Conservation (phyloP, 306 rosid species). For the Sesbania bispinosa region DNA sequence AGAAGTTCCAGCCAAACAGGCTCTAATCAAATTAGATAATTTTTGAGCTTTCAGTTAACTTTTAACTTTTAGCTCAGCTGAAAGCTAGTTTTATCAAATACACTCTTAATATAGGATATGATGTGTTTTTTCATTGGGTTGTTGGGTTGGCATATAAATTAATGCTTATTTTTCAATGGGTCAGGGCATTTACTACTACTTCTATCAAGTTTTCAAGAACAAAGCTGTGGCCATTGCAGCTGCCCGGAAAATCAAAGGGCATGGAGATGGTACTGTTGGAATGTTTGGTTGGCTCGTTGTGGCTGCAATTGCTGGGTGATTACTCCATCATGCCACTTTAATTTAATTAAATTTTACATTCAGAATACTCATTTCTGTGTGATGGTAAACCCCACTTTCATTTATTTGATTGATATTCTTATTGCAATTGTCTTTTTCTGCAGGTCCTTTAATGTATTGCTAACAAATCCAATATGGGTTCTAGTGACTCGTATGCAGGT, state of each 20-base stretch:
- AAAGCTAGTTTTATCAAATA: too few relatives aligned
- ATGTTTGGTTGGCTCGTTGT: slow-evolving; percentile 83
- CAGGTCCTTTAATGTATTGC: slow-evolving; percentile 78
- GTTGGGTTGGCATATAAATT: neutral
- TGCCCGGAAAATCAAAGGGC: slow-evolving; percentile 57
- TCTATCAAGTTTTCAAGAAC: slow-evolving; percentile 83
- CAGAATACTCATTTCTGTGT: neutral
- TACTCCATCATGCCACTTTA: neutral
- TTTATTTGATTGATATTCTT: slow-evolving; percentile 2
- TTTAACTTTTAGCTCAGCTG: too few relatives aligned
- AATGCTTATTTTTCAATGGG: neutral
- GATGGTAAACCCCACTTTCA: neutral
- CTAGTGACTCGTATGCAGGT: slow-evolving; percentile 97
- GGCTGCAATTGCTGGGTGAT: slow-evolving; percentile 84
- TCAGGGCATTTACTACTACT: slow-evolving; percentile 83
- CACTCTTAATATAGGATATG: neutral
- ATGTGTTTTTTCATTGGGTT: neutral
- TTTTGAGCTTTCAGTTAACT: too few relatives aligned
- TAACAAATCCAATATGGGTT: slow-evolving; percentile 84
- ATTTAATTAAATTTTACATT: neutral
- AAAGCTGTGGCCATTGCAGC: slow-evolving; percentile 75
- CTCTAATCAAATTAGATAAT: too few relatives aligned
- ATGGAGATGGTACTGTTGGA: slow-evolving; percentile 81
- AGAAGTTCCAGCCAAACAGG: too few relatives aligned
- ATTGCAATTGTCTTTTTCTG: slow-evolving; percentile 23